Percentiles rank a stretch among this genome's conserved stretches.
These are phyloP conservation scores for Pseudogymnoascus sp. DNA, from an alignment of 2,329 filamentous ascomycete species.

Conservation along the genomic window DNA sequence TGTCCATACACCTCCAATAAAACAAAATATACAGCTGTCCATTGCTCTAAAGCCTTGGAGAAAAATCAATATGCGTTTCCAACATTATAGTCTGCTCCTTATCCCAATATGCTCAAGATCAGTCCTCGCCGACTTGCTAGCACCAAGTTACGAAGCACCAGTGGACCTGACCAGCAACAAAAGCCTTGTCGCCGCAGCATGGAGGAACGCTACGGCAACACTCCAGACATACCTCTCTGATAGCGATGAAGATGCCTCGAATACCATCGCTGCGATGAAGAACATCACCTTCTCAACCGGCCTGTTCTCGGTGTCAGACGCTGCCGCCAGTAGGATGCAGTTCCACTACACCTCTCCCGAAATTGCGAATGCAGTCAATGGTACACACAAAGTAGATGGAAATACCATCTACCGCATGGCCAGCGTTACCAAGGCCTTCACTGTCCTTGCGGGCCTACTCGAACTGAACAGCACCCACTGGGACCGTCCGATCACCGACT, in stretches of 20 bases:
- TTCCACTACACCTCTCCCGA: conserved; percentile 32
- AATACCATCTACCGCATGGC: conserved; percentile 38
- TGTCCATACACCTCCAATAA: not conserved
- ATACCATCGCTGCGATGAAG: conserved; percentile 15
- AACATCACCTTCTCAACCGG: conserved; percentile 36
- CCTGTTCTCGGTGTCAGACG: conserved; percentile 34
- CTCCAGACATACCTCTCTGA: not conserved
- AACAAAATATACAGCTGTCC: not conserved
- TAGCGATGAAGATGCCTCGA: not conserved
- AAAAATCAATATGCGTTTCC: not conserved
- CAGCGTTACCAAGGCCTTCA: conserved; percentile 35
- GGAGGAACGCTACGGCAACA: not conserved
- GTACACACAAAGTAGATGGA: conserved; percentile 33
- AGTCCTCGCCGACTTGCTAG: not conserved
- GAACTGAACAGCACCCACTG: conserved; percentile 31
- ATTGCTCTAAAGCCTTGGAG: not conserved
- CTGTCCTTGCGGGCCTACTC: conserved; percentile 33
- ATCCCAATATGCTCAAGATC: not conserved
- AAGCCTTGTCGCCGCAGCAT: not conserved
- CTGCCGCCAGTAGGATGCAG: conserved; percentile 27
- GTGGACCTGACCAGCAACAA: not conserved
- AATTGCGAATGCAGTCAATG: conserved; percentile 26
- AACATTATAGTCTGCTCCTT: not conserved
- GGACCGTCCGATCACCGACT: conserved; percentile 27
- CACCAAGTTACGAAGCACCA: not conserved